Base-by-base conservation (phyloP, 164 flowering plant species). In the Tetrastigma voinierianum region DNA sequence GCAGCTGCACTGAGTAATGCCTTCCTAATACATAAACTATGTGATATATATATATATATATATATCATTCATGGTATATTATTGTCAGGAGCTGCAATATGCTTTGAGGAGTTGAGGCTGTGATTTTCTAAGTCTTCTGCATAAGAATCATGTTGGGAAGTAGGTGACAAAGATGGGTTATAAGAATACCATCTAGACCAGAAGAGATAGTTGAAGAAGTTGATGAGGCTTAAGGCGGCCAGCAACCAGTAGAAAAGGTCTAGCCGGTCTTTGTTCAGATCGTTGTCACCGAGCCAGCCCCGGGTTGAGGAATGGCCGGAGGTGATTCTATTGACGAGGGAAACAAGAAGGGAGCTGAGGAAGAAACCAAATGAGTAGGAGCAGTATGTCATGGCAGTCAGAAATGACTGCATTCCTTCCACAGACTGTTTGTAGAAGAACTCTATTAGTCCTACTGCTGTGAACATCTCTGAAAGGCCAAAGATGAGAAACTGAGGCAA, bases 191-290 rank as follows among this genome's bases (percentile, higher is more conserved):
- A 86, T 21, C 70, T 74, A n/a, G 94, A 80, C 86, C 89, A 85
- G 64, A 83, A 84, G 13, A 87, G 80, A 70, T 83, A 89, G 70
- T 85, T 82, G 60, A 85, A 74, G 80, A 87, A 86, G 71, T 87
- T 87, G 67, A 81, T 46, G 51, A 89, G n/a, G 70, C 91, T 84
- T 1, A 87, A 82, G 24, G 57, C 76, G 20, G 88, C 91, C 16
- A 87, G 72, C 74, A 89, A 43, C 94, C 94, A 86, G 53, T 89
- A 89, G 70, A 89, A 89, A 21, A 83, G 80, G 63, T 89, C 91
- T 7, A 89, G 72, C 57, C 88, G 78, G 54, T 86, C 90, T 66
- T 80, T 77, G 81, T 89, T 86, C 4, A 89, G 84, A 65, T 89
- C 81, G 68, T 85, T 89, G 15, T 83, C 76, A 59, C 84, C 71